Evolutionary conservation across 2,329 filamentous ascomycete species (phyloP), one percentile per base, ranked within the genome.

Genomic region (Colletotrichum coccodes): DNA sequence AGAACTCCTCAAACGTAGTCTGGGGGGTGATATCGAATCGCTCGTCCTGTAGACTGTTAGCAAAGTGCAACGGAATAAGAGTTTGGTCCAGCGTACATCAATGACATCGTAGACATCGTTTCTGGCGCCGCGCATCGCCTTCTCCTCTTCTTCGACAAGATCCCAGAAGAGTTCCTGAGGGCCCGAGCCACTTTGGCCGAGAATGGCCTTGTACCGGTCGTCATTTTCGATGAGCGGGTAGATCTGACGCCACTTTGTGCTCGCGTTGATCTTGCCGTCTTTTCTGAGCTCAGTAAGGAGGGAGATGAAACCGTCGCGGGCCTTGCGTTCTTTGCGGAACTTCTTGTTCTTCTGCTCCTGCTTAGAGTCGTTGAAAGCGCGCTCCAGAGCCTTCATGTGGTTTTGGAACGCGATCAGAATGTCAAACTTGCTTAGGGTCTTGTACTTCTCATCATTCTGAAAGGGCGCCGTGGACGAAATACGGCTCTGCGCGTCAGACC

Each of bases 141-240:
- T 90, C 76, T 99, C 95, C 79, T 98, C 94, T 78, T 97, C 94
- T 78, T 98, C 96, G 30, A 98, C 87, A 54, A 95, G 85, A 78
- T 99, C 96, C 94, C 95, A 98, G 83, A 99, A 98, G 7, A 99
- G 85, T 75, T 98, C 94, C 72, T 97, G 87, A 16, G 96, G 94
- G 5, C 90, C 92, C 5, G 95, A 97, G 64, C 95, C 95, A 67
- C 88, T 82, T 77, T 97, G 94, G 59, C 94, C 95, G 68, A 95
- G 87, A 85, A 97, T 94, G 71, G 90, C 90, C 74, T 85, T 87
- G 80, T 97, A 98, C 72, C 95, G 93, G 54, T 91, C 87, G 75
- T 99, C 96, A 63, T 92, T 85, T 74, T 93, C 89, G 73, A 99
- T 88, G 54, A 92, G 78, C 0, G 92, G 89, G 72, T 92, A 85